A percentile compares a stretch with the other conserved stretches of the same genome.
Conservation (phyloP, 2,329 filamentous ascomycete species). For the Ophiostoma tasmaniense region DNA sequence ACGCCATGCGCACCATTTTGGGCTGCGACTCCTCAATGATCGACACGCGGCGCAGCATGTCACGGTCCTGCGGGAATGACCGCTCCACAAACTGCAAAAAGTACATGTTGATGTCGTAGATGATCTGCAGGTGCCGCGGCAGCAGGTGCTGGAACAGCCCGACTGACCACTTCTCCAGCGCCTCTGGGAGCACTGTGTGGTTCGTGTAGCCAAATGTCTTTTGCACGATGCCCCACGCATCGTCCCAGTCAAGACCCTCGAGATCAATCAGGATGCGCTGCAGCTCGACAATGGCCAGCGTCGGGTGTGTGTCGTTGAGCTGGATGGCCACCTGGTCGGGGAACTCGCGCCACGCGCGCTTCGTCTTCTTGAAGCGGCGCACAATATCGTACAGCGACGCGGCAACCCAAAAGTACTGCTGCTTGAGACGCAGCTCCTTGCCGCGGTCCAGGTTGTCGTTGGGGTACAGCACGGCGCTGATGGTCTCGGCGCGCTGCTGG, state of each 20-base stretch:
- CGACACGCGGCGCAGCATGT: conserved; percentile 78
- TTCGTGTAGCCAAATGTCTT: conserved; percentile 92
- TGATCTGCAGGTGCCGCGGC: conserved; percentile 90
- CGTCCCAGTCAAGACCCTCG: conserved; percentile 88
- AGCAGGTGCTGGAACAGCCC: conserved; percentile 85
- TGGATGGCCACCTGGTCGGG: conserved; percentile 93
- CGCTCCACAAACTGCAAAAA: conserved; percentile 91
- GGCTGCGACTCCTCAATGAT: conserved; percentile 95
- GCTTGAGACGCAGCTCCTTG: conserved; percentile 95
- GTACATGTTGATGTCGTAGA: conserved; percentile 93
- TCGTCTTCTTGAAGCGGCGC: conserved; percentile 94
- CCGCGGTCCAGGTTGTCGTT: conserved; percentile 96
- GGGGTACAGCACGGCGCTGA: conserved; percentile 92
- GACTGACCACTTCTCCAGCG: conserved; percentile 97
- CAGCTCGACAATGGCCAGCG: conserved; percentile 89
- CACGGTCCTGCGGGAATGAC: conserved; percentile 79
- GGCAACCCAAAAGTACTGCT: conserved; percentile 99
- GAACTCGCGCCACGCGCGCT: conserved; percentile 84
- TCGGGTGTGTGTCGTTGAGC: conserved; percentile 95
- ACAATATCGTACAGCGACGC: conserved; percentile 95
- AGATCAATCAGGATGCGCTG: conserved; percentile 85
- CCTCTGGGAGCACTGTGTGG: conserved; percentile 94
- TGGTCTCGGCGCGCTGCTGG: conserved; percentile 96
- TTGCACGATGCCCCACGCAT: conserved; percentile 76
- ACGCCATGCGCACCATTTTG: conserved; percentile 98